Conservation (phyloP, 768 basidiomycete species). For the Terana coerulea region DNA sequence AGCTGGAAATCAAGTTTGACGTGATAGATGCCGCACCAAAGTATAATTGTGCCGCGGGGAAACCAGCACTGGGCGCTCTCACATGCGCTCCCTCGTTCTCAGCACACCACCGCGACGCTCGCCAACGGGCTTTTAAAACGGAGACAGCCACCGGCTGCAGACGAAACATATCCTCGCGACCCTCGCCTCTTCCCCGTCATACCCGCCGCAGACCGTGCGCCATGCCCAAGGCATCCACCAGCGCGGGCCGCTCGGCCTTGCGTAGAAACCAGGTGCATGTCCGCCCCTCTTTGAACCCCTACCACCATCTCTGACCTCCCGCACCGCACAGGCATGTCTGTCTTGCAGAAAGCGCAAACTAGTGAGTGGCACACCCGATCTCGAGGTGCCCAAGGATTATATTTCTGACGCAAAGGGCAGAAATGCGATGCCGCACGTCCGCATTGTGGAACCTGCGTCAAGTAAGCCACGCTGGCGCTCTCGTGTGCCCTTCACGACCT, state of each 20-base stretch:
- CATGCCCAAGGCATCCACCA: conserved; percentile 68
- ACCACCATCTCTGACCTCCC: conserved; percentile 8
- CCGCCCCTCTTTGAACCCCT: neutral
- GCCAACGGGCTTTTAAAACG: neutral
- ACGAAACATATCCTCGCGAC: neutral
- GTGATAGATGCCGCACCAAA: conserved; percentile 2
- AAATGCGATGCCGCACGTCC: conserved; percentile 89
- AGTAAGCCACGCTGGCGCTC: conserved; percentile 41
- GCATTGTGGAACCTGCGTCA: conserved; percentile 81
- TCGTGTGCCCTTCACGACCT: neutral
- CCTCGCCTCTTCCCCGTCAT: neutral
- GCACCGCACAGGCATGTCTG: conserved; percentile 58
- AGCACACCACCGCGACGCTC: neutral
- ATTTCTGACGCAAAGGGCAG: conserved; percentile 33
- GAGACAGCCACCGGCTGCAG: neutral
- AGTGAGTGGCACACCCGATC: conserved; percentile 39
- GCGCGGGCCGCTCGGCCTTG: conserved; percentile 56
- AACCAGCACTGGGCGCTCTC: conserved; percentile 2
- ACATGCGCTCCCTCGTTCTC: neutral
- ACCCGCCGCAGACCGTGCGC: neutral
- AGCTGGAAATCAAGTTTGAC: neutral
- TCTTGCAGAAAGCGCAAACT: conserved; percentile 84
- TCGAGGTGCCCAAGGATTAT: conserved; percentile 3
- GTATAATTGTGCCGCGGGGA: conserved; percentile 2
- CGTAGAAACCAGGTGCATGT: conserved; percentile 73